Evolutionary conservation across 2,329 filamentous ascomycete species (phyloP), one percentile per base, ranked within the genome.

Genomic region (Penicillium psychrosexuale): DNA sequence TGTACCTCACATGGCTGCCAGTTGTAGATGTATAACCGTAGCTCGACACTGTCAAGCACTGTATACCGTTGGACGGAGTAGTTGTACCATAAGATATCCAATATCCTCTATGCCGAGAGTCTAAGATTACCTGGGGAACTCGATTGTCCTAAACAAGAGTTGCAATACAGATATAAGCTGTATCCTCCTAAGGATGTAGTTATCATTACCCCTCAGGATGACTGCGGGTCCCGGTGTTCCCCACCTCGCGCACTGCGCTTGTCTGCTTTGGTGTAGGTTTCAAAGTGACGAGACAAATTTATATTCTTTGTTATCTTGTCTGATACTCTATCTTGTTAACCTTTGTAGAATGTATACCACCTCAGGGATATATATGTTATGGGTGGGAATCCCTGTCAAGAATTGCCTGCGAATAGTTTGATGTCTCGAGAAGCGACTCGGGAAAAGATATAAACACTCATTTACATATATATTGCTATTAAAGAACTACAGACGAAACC

Each of bases 1-100:
- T 58, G 52, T 57, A 52, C 54, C 53, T 59, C 44, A 37, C 28
- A 33, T 12, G 13, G 27, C 24, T n/a, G 22, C 6, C 24, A n/a
- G 8, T 22, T 40, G 47, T 56, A 38, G 31, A 42, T 15, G 15
- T 17, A 24, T 19, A 22, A 5, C 17, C 13, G 28, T 52, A 46
- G 13, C 13, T 24, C 6, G 17, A 43, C 6, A 17, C 17, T 22
- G 8, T 6, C 17, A 8, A 11, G 15, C 42, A 9, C 9, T 6
- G 11, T 4, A 6, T 33, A 1, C 28, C 7, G n/a, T 19, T 15
- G 9, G 11, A 8, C 15, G 19, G 17, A 2, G 31, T 9, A 4
- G 8, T 30, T 15, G 12, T 15, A 12, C 15, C 42, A 19, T 19
- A 1, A 7, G 13, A 17, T 36, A n/a, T 47, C 22, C 3, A n/a